These are phyloP conservation scores for Zygosaccharomyces sapae DNA, from an alignment of 1,139 yeast genomes.

Conservation along the genomic window DNA sequence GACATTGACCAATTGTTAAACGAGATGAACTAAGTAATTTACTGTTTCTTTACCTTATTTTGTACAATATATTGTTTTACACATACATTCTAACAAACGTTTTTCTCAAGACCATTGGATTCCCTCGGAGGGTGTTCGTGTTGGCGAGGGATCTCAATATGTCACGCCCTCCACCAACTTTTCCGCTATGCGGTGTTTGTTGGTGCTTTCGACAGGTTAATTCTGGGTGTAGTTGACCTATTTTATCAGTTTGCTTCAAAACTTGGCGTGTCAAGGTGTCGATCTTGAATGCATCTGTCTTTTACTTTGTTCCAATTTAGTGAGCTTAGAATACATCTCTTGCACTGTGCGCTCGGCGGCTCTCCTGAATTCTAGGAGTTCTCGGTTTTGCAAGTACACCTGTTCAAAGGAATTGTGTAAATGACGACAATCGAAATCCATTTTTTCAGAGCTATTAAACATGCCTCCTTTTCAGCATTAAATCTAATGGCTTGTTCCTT, in stretches of 20 bases:
- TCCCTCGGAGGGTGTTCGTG: background rate
- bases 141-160: background rate
- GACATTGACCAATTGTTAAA: conserved; percentile 65
- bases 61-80: conserved; percentile 2
- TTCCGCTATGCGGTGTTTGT: no score
- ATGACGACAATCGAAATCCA: background rate
- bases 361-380: background rate
- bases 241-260: background rate
- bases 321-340: background rate
- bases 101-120: background rate
- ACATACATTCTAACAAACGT: no score
- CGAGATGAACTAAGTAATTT: conserved; percentile 52
- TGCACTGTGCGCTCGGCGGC: background rate
- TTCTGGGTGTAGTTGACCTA: background rate
- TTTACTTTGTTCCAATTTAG: background rate
- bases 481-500: background rate
- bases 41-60: background rate
- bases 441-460: background rate
- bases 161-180: background rate
- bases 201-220: no score
- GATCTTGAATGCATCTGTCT: background rate
- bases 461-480: background rate
- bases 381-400: background rate
- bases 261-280: conserved; percentile 2
- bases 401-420: background rate